Evolutionary conservation across 2,329 filamentous ascomycete species (phyloP).

Genomic region (Sarocladium brachiariae): DNA sequence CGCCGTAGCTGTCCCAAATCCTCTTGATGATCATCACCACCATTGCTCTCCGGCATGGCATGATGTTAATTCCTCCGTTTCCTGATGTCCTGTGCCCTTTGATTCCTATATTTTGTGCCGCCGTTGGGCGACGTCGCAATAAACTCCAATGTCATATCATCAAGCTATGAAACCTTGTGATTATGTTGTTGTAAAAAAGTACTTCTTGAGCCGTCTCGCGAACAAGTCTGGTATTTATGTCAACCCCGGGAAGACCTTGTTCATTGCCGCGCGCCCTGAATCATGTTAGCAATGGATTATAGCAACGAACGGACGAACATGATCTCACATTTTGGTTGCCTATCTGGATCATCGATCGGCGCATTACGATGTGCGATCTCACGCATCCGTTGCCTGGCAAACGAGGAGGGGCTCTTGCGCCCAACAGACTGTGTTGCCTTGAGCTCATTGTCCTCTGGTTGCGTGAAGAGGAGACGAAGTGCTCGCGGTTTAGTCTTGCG

Average conservation of each 20-base stretch:
- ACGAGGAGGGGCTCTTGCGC: constrained; percentile 35
- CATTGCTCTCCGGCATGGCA: not conserved
- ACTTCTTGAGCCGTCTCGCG: not conserved
- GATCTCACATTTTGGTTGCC: constrained; percentile 32
- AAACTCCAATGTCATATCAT: constrained; percentile 24
- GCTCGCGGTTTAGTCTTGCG: constrained; percentile 23
- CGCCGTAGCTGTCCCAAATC: not conserved
- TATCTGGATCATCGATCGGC: constrained; percentile 36
- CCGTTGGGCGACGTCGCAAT: not conserved
- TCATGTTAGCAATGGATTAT: not conserved
- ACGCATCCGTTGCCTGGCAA: constrained; percentile 36
- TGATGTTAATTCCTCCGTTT: not conserved
- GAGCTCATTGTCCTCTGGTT: constrained; percentile 28
- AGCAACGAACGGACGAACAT: not conserved
- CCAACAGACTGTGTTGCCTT: constrained; percentile 21
- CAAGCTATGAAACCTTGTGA: constrained; percentile 13
- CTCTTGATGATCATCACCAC: not conserved
- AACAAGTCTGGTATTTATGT: constrained; percentile 14
- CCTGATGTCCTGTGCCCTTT: not conserved
- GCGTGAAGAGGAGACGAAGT: constrained; percentile 29
- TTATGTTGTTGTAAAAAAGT: constrained; percentile 9
- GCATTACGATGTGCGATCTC: constrained; percentile 35
- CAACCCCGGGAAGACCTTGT: constrained; percentile 37
- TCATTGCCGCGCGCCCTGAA: constrained; percentile 35
- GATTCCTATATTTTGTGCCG: constrained; percentile 3